Evolutionary conservation across 2,329 filamentous ascomycete genomes (phyloP).

Genomic region (Dactylonectria estremocensis): DNA sequence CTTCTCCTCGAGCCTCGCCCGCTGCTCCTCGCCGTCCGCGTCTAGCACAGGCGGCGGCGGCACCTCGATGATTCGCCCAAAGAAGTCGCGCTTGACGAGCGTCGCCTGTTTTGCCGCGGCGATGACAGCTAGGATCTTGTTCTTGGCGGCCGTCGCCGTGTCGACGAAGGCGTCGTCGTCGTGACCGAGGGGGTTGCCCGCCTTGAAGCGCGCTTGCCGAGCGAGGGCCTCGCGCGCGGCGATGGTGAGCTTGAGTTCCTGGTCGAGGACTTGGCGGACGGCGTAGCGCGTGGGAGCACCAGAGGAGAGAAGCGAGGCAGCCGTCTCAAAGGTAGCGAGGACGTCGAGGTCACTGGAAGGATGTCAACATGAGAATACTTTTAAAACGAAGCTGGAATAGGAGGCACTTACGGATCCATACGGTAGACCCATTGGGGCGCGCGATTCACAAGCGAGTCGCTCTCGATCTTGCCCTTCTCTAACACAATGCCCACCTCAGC

Average conservation of each 20-base stretch:
- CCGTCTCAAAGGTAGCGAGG: slow-evolving; percentile 82
- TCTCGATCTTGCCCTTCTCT: slow-evolving; percentile 85
- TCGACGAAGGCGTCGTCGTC: slow-evolving; percentile 51
- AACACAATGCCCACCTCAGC: slow-evolving; percentile 86
- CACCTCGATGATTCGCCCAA: slow-evolving; percentile 78
- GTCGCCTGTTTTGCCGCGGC: slow-evolving; percentile 52
- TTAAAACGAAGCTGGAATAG: neutral
- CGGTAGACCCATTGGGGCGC: slow-evolving; percentile 87
- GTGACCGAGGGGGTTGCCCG: slow-evolving; percentile 55
- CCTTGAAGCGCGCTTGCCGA: slow-evolving; percentile 75
- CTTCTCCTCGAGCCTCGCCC: slow-evolving; percentile 56
- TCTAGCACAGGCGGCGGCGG: slow-evolving; percentile 58
- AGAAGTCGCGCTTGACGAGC: slow-evolving; percentile 84
- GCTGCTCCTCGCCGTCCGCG: slow-evolving; percentile 53
- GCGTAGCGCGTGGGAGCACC: slow-evolving; percentile 88
- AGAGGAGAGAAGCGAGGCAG: slow-evolving; percentile 68
- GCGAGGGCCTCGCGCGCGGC: slow-evolving; percentile 76
- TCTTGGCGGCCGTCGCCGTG: slow-evolving; percentile 55
- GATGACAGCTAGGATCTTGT: slow-evolving; percentile 54
- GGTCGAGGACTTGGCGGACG: slow-evolving; percentile 92
- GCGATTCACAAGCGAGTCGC: slow-evolving; percentile 70
- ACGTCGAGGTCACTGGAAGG: slow-evolving; percentile 77
- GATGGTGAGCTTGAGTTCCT: slow-evolving; percentile 85
- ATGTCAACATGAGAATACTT: slow-evolving; percentile 25
- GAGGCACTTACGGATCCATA: slow-evolving; percentile 86